Evolutionary conservation across 1,284 basidiomycete species (phyloP).

Genomic region (Anthracocystis setariae): DNA sequence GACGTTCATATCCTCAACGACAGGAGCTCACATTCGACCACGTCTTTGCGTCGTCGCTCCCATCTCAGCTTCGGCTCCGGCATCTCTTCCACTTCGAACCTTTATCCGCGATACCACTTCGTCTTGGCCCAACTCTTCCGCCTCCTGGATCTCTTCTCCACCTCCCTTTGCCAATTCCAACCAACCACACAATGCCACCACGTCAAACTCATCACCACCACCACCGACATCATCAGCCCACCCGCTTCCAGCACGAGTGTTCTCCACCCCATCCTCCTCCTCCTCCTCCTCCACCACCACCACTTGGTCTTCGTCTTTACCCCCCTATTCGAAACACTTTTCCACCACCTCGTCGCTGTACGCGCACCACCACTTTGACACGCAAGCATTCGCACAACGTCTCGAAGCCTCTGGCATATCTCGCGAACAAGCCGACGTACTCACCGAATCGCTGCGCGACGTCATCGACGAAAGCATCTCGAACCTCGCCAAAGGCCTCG

Average conservation of each 20-base stretch:
- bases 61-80: neutral
- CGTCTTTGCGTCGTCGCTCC: slow-evolving; percentile 2
- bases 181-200: slow-evolving; percentile 5
- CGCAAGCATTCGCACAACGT: slow-evolving; percentile 62
- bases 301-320: too few relatives aligned
- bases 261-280: slow-evolving; percentile 18
- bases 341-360: slow-evolving; percentile 41
- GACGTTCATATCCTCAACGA: slow-evolving; percentile 5
- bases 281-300: slow-evolving; percentile 15
- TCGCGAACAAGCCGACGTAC: slow-evolving; percentile 61
- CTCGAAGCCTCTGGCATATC: slow-evolving; percentile 64
- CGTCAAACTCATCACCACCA: slow-evolving; percentile 6
- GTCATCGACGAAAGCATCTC: slow-evolving; percentile 65
- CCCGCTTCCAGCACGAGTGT: slow-evolving; percentile 29
- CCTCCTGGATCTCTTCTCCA: slow-evolving; percentile 31
- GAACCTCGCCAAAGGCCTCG: slow-evolving; percentile 61
- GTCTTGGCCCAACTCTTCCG: slow-evolving; percentile 23
- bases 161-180: neutral
- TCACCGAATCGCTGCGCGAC: slow-evolving; percentile 61
- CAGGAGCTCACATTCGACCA: slow-evolving; percentile 11
- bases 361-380: slow-evolving; percentile 61
- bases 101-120: slow-evolving; percentile 36
- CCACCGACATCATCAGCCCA: slow-evolving; percentile 13
- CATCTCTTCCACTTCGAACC: slow-evolving; percentile 7
- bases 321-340: slow-evolving; percentile 34